These are phyloP conservation scores for Solanum commersonii DNA, from an alignment of 257 asterid species.

Conservation along the genomic window DNA sequence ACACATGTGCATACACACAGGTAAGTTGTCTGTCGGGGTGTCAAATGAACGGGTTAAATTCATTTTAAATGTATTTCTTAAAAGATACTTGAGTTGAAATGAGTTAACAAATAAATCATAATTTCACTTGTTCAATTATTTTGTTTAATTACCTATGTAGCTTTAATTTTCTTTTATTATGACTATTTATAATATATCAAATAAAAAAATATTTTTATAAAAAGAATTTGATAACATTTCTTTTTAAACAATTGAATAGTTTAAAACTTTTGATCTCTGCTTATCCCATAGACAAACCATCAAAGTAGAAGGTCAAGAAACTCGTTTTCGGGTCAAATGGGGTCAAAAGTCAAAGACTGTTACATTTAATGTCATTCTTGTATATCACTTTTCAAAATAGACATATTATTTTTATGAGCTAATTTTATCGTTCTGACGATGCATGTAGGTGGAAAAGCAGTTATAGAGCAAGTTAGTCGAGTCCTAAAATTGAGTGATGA, in stretches of 20 bases:
- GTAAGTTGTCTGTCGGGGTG: neutral
- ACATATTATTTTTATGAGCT: neutral
- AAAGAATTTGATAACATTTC: no score
- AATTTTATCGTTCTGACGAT: neutral
- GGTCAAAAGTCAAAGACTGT: neutral
- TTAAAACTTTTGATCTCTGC: neutral
- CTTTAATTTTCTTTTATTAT: neutral
- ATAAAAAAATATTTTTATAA: neutral
- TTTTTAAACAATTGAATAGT: neutral
- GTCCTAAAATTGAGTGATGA: conserved; percentile 24
- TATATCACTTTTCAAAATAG: neutral
- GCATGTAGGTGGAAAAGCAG: conserved; percentile 48
- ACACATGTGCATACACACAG: conserved; percentile 56
- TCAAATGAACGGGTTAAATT: neutral
- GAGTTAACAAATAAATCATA: neutral
- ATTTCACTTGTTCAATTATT: neutral
- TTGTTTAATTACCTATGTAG: neutral
- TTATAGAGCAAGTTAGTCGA: conserved; percentile 39
- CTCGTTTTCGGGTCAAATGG: neutral
- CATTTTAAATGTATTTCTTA: neutral
- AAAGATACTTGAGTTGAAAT: neutral
- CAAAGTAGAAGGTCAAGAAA: no score
- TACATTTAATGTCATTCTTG: neutral
- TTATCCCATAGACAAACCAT: no score
- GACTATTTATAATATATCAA: neutral